A percentile compares a stretch with the other conserved stretches of the same genome.
Conservation (phyloP, 345 rosid species). For the Murraya paniculata region DNA sequence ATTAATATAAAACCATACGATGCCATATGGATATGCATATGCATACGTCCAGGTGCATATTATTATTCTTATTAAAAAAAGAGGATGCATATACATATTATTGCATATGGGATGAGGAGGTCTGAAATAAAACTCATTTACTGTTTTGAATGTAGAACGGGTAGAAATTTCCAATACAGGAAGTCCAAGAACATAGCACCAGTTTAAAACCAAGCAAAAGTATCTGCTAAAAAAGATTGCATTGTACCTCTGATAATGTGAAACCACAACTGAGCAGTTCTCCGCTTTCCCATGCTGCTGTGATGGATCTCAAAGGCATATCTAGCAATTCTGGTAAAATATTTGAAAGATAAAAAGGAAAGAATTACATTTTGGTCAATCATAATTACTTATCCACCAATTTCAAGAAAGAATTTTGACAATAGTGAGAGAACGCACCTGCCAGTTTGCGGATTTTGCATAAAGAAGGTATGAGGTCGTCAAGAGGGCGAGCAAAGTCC, state of each 20-base stretch:
- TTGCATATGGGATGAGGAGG: not conserved
- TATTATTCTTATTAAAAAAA: not conserved
- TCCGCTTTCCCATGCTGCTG: conserved; percentile 81
- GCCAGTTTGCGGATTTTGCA: conserved; percentile 77
- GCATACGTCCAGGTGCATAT: not conserved
- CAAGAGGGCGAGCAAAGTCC: conserved; percentile 33
- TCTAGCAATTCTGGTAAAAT: conserved; percentile 67
- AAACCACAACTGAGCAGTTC: conserved; percentile 71
- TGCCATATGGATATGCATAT: not conserved
- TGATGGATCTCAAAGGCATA: conserved; percentile 85
- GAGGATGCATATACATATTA: not conserved
- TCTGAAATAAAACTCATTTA: not conserved
- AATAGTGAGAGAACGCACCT: conserved; percentile 43
- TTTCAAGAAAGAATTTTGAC: conserved; percentile 12
- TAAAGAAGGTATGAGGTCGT: conserved; percentile 72
- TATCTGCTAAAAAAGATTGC: not conserved
- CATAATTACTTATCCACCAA: not conserved
- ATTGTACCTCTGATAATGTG: conserved; percentile 70
- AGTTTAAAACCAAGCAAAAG: not conserved
- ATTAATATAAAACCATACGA: not conserved
- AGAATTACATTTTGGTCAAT: not conserved
- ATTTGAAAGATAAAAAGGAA: conserved; percentile 1
- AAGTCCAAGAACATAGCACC: not conserved
- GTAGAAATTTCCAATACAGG: not conserved
- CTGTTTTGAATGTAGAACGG: not conserved